phyloP scores from a whole-genome alignment of 495 filamentous ascomycete species.

The Extremus antarcticus region DNA sequence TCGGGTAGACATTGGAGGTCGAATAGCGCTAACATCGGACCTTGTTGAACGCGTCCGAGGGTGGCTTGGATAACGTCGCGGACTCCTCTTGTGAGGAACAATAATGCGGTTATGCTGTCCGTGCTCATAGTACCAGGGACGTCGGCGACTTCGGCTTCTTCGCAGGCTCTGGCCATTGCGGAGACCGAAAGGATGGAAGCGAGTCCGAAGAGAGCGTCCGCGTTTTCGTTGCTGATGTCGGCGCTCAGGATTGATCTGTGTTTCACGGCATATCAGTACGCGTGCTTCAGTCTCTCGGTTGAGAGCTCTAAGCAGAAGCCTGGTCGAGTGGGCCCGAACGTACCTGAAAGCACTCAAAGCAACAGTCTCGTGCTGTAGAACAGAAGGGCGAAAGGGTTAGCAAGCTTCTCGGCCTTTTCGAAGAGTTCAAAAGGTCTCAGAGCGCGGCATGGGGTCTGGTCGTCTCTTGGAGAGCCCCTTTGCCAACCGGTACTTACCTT shows the following conservation, averaged over 20 bases:
- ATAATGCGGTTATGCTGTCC: neutral
- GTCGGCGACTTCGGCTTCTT: neutral
- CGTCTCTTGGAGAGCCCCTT: too few relatives aligned
- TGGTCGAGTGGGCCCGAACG: neutral
- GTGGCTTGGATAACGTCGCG: neutral
- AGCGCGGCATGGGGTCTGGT: too few relatives aligned
- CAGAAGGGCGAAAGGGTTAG: too few relatives aligned
- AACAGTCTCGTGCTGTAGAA: neutral
- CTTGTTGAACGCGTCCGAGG: neutral
- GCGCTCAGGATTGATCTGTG: neutral
- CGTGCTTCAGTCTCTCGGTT: too few relatives aligned
- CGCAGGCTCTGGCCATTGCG: neutral
- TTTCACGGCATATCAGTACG: too few relatives aligned
- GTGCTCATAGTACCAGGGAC: neutral
- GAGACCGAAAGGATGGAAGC: neutral
- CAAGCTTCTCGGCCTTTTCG: too few relatives aligned
- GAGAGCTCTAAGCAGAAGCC: neutral
- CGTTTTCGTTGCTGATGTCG: neutral
- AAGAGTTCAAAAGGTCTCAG: too few relatives aligned
- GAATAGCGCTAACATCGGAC: neutral
- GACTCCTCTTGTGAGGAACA: conserved; percentile 1
- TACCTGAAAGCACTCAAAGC: neutral
- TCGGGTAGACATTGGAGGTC: neutral
- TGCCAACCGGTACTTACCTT: too few relatives aligned
- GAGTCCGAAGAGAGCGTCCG: neutral